These are phyloP conservation scores for Periconia digitata DNA, from an alignment of 2,329 filamentous ascomycete genomes.

Conservation along the genomic window DNA sequence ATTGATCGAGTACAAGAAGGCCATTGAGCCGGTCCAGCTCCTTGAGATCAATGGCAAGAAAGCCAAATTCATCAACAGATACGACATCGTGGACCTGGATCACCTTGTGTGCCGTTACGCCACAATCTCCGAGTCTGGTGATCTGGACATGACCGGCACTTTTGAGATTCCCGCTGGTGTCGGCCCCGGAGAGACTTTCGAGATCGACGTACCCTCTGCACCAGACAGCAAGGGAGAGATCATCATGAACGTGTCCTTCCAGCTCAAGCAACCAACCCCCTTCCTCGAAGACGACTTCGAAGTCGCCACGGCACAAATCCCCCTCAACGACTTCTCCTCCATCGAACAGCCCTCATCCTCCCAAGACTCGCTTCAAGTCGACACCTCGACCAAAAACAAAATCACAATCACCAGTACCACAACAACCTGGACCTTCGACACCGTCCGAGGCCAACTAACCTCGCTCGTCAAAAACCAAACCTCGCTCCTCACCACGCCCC, in stretches of 20 bases:
- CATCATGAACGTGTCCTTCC: constrained; percentile 34
- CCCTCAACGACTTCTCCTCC: constrained; percentile 22
- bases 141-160: neutral
- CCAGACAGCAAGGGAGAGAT: constrained; percentile 1
- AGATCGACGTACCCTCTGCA: constrained; percentile 25
- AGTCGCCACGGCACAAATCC: constrained; percentile 36
- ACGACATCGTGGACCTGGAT: constrained; percentile 43
- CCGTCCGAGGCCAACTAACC: constrained; percentile 45
- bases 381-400: constrained; percentile 13
- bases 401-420: constrained; percentile 21
- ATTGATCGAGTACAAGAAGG: constrained; percentile 48
- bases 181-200: constrained; percentile 27
- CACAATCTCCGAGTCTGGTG: neutral
- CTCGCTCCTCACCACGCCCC: constrained; percentile 35
- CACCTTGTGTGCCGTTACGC: constrained; percentile 27
- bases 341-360: constrained; percentile 49
- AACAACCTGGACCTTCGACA: constrained; percentile 53
- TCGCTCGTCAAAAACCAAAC: constrained; percentile 25
- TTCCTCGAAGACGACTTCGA: constrained; percentile 40
- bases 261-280: constrained; percentile 31
- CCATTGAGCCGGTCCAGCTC: constrained; percentile 46
- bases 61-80: constrained; percentile 34
- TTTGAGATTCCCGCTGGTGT: constrained; percentile 29
- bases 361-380: constrained; percentile 44
- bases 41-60: constrained; percentile 22